Conservation (phyloP, 768 basidiomycete species). For the Kwoniella newhampshirensis region DNA sequence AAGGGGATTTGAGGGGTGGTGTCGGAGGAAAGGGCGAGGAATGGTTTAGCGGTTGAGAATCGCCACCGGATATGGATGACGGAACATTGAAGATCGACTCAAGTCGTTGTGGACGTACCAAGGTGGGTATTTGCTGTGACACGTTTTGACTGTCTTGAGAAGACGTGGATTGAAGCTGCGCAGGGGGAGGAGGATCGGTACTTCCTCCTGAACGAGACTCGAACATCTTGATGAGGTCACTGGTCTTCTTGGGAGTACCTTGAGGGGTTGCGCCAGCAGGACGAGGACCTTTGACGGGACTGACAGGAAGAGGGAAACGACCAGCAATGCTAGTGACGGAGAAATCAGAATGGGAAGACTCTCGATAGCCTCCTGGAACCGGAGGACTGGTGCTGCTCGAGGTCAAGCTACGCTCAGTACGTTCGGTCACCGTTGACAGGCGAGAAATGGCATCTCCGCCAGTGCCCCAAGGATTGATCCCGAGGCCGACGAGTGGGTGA, state of each 20-base stretch:
- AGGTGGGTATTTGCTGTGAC: too few species aligned
- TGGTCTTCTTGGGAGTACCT: conserved; percentile 34
- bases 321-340: conserved; percentile 23
- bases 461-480: conserved; percentile 12
- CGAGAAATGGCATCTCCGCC: conserved; percentile 11
- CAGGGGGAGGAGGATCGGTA: conserved; percentile 4
- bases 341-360: conserved; percentile 4
- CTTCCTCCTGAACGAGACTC: conserved; percentile 18
- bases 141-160: neutral
- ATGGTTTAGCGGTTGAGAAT: neutral
- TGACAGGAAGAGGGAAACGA: conserved; percentile 34
- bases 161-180: conserved; percentile 19
- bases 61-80: neutral
- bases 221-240: conserved; percentile 46
- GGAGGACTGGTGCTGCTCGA: conserved; percentile 5
- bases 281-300: conserved; percentile 18
- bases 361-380: conserved; percentile 16
- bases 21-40: conserved; percentile 16
- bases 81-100: conserved; percentile 4
- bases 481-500: conserved; percentile 22
- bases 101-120: neutral
- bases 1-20: conserved; percentile 29
- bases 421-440: conserved; percentile 37
- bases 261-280: conserved; percentile 15
- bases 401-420: conserved; percentile 31